Evolutionary conservation across 192 early-diverging fungal genomes (phyloP).

Genomic region (Coemansia sp.): DNA sequence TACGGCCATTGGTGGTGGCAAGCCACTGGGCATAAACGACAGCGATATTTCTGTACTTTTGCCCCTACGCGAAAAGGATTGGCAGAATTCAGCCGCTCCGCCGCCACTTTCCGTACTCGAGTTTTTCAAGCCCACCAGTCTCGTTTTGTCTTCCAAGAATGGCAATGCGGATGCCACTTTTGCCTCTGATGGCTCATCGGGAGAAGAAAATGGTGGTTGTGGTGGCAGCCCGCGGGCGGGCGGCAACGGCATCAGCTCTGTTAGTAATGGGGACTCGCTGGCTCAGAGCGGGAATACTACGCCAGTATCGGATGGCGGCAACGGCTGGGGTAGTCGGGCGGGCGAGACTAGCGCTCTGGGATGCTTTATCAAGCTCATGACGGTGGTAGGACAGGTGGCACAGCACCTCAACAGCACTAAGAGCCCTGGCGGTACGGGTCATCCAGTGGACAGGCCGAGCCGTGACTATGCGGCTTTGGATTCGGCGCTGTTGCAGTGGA

Average conservation of each 20-base stretch:
- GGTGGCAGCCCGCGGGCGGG: constrained; percentile 4
- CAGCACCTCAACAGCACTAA: constrained; percentile 49
- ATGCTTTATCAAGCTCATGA: constrained; percentile 56
- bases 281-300: constrained; percentile 23
- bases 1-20: constrained; percentile 54
- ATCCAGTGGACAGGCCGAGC: constrained; percentile 17
- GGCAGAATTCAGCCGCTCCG: constrained; percentile 25
- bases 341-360: constrained; percentile 36
- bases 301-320: not conserved
- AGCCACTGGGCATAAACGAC: constrained; percentile 57
- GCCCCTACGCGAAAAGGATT: constrained; percentile 49
- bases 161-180: not conserved
- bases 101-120: constrained; percentile 43
- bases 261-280: constrained; percentile 22
- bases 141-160: constrained; percentile 1
- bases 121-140: constrained; percentile 42
- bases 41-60: constrained; percentile 49
- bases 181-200: constrained; percentile 2
- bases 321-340: constrained; percentile 33
- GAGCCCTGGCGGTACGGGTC: constrained; percentile 3
- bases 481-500: constrained; percentile 51
- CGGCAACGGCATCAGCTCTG: constrained; percentile 15
- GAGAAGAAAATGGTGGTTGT: not conserved
- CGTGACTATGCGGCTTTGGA: constrained; percentile 27
- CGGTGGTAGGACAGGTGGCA: constrained; percentile 52